phyloP scores from a whole-genome alignment of 345 rosid genomes.

The Aquilaria yunnanensis region DNA sequence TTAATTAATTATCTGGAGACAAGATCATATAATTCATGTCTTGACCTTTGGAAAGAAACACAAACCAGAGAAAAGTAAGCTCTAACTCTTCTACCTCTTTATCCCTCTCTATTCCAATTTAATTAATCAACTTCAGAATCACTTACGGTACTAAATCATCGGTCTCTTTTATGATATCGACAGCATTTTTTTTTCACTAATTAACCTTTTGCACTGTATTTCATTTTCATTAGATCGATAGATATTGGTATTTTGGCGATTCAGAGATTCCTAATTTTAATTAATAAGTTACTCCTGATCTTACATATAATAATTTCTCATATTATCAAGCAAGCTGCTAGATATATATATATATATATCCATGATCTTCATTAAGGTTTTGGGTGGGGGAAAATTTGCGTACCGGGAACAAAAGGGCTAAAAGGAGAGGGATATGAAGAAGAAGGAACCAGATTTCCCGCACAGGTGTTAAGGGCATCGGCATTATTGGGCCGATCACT shows the following conservation, averaged over 20 bases:
- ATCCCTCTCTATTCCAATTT: background rate
- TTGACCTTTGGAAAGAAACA: constrained; percentile 8
- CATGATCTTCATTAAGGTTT: constrained; percentile 25
- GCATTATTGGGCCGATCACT: constrained; percentile 12
- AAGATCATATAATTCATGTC: constrained; percentile 17
- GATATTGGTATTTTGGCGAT: background rate
- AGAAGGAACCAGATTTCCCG: constrained; percentile 29
- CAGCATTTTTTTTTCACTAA: too few relatives aligned
- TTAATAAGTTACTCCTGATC: background rate
- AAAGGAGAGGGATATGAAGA: constrained; percentile 39
- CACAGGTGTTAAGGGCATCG: constrained; percentile 6
- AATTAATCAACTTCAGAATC: too few relatives aligned
- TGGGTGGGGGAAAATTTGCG: constrained; percentile 59
- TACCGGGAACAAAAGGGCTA: constrained; percentile 51
- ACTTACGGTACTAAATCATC: too few relatives aligned
- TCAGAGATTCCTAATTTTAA: background rate
- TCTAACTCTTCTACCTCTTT: background rate
- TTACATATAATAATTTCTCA: too few relatives aligned
- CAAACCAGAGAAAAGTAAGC: background rate
- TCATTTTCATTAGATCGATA: background rate
- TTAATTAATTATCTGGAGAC: constrained; percentile 6
- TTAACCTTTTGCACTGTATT: background rate
- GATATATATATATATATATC: background rate
- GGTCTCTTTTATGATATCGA: too few relatives aligned
- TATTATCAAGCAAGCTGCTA: background rate